phyloP scores from a whole-genome alignment of 306 rosid species.

The Datisca glomerata region DNA sequence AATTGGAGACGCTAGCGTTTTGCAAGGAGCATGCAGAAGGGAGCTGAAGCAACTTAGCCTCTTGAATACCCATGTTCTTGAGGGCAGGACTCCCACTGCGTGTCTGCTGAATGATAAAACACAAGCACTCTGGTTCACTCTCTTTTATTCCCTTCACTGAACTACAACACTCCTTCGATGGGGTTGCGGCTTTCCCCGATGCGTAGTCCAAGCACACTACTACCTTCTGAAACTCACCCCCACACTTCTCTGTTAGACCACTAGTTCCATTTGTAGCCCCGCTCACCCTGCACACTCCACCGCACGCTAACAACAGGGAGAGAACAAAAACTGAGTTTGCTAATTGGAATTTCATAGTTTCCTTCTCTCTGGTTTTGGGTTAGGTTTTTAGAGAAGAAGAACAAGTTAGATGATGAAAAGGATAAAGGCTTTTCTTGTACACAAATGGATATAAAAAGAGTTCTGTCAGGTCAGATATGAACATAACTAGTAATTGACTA shows the following conservation, averaged over 20 bases:
- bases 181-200: conserved; percentile 36
- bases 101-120: conserved; percentile 51
- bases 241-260: conserved; percentile 29
- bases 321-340: not conserved
- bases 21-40: conserved; percentile 52
- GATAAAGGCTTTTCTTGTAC: no score
- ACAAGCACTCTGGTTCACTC: conserved; percentile 55
- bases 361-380: not conserved
- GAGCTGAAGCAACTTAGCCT: conserved; percentile 52
- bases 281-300: not conserved
- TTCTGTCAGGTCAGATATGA: no score
- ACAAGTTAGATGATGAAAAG: not conserved
- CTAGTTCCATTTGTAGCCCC: no score
- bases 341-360: no score
- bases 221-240: conserved; percentile 26
- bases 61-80: conserved; percentile 49
- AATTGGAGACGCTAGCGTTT: conserved; percentile 37
- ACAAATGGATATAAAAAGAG: no score
- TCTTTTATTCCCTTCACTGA: conserved; percentile 31
- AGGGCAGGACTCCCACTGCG: conserved; percentile 35
- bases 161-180: conserved; percentile 53
- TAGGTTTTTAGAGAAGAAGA: not conserved
- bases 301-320: not conserved
- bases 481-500: no score
- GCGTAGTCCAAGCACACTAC: conserved; percentile 40